Evolutionary conservation across 108 stramenopile species (phyloP).

Genomic region (Cyclotella baltica): DNA sequence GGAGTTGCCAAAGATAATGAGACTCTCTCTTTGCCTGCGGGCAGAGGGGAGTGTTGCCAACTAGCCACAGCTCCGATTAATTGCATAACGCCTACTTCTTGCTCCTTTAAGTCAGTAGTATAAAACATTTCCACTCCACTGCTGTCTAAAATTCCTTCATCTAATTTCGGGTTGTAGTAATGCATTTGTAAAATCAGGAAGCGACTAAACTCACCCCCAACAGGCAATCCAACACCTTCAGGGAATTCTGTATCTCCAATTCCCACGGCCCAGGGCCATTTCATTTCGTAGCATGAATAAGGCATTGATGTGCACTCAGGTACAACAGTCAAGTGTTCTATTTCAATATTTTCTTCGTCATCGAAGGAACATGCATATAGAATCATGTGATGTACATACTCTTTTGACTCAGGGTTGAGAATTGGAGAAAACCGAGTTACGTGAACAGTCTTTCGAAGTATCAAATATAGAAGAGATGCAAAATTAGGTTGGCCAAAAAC

Average conservation of each 20-base stretch:
- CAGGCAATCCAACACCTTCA: conserved; percentile 1
- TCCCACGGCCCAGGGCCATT: conserved; percentile 12
- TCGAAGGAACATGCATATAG: neutral
- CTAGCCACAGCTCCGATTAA: neutral
- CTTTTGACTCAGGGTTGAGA: neutral
- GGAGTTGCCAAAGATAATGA: neutral
- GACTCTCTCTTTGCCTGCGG: conserved; percentile 6
- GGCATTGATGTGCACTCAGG: conserved; percentile 10
- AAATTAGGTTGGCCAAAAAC: neutral
- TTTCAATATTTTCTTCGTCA: neutral
- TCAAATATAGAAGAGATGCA: neutral
- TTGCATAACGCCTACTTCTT: conserved; percentile 1
- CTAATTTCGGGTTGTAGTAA: conserved; percentile 11
- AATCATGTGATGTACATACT: conserved; percentile 18
- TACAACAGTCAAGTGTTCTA: neutral
- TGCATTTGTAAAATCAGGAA: conserved; percentile 8
- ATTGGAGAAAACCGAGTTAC: conserved; percentile 2
- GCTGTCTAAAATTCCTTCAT: conserved; percentile 1
- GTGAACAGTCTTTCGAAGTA: neutral
- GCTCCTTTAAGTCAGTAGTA: neutral
- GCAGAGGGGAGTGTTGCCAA: conserved; percentile 5
- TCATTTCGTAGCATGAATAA: neutral
- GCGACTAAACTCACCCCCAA: neutral
- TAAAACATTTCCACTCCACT: neutral
- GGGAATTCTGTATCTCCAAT: neutral